These are phyloP conservation scores for Zygoascus tannicola DNA, from an alignment of 805 yeast genomes.

Conservation along the genomic window DNA sequence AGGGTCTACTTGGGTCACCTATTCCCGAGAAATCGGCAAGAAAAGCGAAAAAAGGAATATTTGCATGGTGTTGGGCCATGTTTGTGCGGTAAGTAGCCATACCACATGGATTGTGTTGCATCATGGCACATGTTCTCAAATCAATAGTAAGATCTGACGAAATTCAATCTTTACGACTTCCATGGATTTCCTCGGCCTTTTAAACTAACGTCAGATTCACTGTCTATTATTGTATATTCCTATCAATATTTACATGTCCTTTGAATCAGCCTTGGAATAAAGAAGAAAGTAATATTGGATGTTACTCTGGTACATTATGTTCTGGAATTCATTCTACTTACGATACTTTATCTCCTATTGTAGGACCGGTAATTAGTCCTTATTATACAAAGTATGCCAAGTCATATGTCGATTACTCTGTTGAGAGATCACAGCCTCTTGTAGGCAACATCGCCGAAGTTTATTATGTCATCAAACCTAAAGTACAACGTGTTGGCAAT, in stretches of 20 bases:
- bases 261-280: neutral
- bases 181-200: neutral
- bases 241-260: constrained; percentile 20
- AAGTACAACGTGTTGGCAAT: constrained; percentile 9
- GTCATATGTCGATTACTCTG: constrained; percentile 6
- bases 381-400: constrained; percentile 9
- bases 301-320: constrained; percentile 12
- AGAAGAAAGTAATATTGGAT: constrained; percentile 2
- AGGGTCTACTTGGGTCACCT: neutral
- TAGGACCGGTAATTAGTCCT: constrained; percentile 16
- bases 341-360: constrained; percentile 9
- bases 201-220: constrained; percentile 12
- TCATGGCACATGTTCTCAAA: too few species aligned
- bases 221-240: constrained; percentile 20
- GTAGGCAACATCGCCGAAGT: constrained; percentile 6
- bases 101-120: too few species aligned
- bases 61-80: neutral
- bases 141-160: too few species aligned
- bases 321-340: constrained; percentile 14
- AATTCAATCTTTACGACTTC: too few species aligned
- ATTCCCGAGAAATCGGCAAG: neutral
- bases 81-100: neutral
- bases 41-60: neutral
- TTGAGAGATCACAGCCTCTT: constrained; percentile 8
- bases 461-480: constrained; percentile 4